Conservation (phyloP, 352 stramenopile species). For the Phytophthora sp. region DNA sequence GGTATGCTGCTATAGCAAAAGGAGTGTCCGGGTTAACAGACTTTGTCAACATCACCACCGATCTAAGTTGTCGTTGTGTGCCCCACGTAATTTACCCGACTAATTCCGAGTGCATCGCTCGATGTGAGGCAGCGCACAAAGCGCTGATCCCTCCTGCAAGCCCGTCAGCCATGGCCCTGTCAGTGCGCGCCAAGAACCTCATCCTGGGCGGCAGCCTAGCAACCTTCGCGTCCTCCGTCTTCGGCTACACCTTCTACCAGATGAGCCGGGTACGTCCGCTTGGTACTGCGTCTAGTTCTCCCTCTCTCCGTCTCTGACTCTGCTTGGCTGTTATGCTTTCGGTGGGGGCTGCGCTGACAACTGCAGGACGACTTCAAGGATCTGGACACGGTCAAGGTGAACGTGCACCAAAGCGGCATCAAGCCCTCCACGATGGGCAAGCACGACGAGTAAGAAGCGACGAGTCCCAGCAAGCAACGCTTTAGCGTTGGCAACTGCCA, state of each 20-base stretch:
- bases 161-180: conserved; percentile 56
- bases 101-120: no score
- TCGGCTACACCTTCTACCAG: conserved; percentile 80
- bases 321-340: neutral
- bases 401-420: conserved; percentile 82
- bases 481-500: no score
- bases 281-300: no score
- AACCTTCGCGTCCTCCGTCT: conserved; percentile 69
- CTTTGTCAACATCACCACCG: no score
- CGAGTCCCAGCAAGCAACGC: no score
- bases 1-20: no score
- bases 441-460: conserved; percentile 36
- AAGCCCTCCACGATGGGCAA: conserved; percentile 70
- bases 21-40: no score
- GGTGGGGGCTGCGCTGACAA: no score
- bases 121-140: no score
- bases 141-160: no score
- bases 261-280: conserved; percentile 72
- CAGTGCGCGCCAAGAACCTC: conserved; percentile 78
- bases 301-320: neutral
- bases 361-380: conserved; percentile 83
- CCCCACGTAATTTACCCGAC: no score
- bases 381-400: conserved; percentile 81
- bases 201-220: conserved; percentile 68
- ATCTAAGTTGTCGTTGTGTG: no score